These are phyloP conservation scores for Ziziphus jujuba DNA, from an alignment of 306 rosid species.

Conservation along the genomic window DNA sequence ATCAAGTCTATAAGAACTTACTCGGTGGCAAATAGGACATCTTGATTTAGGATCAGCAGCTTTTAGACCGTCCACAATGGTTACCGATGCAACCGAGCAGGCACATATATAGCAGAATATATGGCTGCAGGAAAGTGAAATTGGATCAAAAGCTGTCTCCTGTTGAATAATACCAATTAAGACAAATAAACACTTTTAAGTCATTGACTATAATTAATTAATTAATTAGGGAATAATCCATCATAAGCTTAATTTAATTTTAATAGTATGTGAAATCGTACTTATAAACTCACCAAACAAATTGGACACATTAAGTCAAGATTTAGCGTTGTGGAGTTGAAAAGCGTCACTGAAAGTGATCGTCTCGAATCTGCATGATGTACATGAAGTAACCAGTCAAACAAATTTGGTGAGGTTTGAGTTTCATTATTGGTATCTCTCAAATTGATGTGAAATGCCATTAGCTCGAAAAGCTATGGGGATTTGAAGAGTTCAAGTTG, in stretches of 20 bases:
- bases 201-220: no score
- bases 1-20: neutral
- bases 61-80: conserved; percentile 6
- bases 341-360: neutral
- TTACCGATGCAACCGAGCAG: conserved; percentile 3
- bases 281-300: conserved; percentile 3
- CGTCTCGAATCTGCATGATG: neutral
- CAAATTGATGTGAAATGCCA: conserved; percentile 11
- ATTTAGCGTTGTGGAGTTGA: neutral
- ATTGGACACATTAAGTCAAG: conserved; percentile 5
- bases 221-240: no score
- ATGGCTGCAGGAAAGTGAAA: conserved; percentile 9
- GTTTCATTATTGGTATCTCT: neutral
- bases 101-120: conserved; percentile 14
- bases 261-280: neutral
- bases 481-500: neutral
- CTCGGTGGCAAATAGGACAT: conserved; percentile 8
- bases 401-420: neutral
- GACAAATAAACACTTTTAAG: neutral
- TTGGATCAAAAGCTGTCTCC: conserved; percentile 13
- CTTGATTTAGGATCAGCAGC: conserved; percentile 6
- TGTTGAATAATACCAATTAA: neutral
- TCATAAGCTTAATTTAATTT: no score
- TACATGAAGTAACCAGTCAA: neutral
- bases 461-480: conserved; percentile 2